Conservation (phyloP, 2,329 filamentous ascomycete genomes). For the Leptosphaerulina australis region DNA sequence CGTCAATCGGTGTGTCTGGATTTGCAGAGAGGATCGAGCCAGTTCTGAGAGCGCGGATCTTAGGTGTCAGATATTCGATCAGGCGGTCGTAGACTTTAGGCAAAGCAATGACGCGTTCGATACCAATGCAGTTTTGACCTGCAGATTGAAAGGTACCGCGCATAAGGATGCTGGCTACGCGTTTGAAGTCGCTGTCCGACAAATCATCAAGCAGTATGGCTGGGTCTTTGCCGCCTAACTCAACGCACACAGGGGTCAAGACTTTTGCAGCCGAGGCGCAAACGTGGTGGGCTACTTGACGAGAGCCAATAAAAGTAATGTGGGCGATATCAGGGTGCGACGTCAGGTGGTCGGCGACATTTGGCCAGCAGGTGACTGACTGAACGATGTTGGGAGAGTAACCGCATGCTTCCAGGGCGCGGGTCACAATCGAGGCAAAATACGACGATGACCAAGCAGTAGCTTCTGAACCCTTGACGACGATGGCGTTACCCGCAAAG, state of each 20-base stretch:
- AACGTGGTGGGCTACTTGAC: slow-evolving; percentile 84
- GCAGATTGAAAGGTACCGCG: slow-evolving; percentile 93
- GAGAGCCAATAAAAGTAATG: slow-evolving; percentile 94
- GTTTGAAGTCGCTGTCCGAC: slow-evolving; percentile 65
- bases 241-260: slow-evolving; percentile 86
- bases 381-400: slow-evolving; percentile 84
- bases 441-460: slow-evolving; percentile 91
- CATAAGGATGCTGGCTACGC: slow-evolving; percentile 82
- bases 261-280: slow-evolving; percentile 82
- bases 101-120: slow-evolving; percentile 87
- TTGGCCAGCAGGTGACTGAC: slow-evolving; percentile 84
- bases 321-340: slow-evolving; percentile 84
- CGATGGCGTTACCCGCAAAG: slow-evolving; percentile 87
- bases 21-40: slow-evolving; percentile 68
- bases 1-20: slow-evolving; percentile 64
- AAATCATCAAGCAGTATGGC: slow-evolving; percentile 86
- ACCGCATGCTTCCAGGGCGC: slow-evolving; percentile 80
- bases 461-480: slow-evolving; percentile 94
- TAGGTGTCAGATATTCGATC: slow-evolving; percentile 71
- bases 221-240: slow-evolving; percentile 94
- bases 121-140: slow-evolving; percentile 97
- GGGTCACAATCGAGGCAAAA: slow-evolving; percentile 78
- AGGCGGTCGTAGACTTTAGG: slow-evolving; percentile 77
- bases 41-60: slow-evolving; percentile 74
- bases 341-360: slow-evolving; percentile 79